Conservation (phyloP, 306 rosid species). For the Hylodesmum podocarpum region DNA sequence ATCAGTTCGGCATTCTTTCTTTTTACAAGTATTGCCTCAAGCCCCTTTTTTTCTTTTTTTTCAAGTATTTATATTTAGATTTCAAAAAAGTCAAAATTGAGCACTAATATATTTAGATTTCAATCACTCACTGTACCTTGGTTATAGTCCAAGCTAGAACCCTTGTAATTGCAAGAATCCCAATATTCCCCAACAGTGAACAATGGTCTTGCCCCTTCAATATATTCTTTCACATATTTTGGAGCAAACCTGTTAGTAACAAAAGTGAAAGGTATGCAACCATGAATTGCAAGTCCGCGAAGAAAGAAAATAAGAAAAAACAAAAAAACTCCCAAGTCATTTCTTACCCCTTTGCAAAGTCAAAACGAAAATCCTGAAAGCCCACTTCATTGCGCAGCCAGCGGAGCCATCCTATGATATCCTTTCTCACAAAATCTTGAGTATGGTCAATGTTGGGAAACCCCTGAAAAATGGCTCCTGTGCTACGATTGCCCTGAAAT, state of each 20-base stretch:
- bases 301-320: background rate
- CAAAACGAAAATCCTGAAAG: constrained; percentile 94
- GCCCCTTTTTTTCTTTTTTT: too few species aligned
- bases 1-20: background rate
- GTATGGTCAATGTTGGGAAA: constrained; percentile 91
- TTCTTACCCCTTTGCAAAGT: constrained; percentile 81
- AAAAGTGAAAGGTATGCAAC: constrained; percentile 19
- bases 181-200: constrained; percentile 87
- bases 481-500: constrained; percentile 68
- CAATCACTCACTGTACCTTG: constrained; percentile 55
- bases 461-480: constrained; percentile 78
- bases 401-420: constrained; percentile 72
- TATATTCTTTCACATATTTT: constrained; percentile 80
- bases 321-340: background rate
- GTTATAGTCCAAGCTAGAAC: constrained; percentile 69
- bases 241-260: constrained; percentile 58
- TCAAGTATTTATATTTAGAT: too few species aligned
- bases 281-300: background rate
- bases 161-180: constrained; percentile 86
- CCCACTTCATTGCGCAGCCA: constrained; percentile 73
- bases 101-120: background rate
- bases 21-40: too few species aligned
- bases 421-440: constrained; percentile 83
- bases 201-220: constrained; percentile 81
- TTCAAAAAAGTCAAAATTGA: background rate